Percentiles rank a stretch among this genome's conserved stretches.
Evolutionary conservation across 2,329 filamentous ascomycete genomes (phyloP).

Genomic region (Colletotrichum musicola): DNA sequence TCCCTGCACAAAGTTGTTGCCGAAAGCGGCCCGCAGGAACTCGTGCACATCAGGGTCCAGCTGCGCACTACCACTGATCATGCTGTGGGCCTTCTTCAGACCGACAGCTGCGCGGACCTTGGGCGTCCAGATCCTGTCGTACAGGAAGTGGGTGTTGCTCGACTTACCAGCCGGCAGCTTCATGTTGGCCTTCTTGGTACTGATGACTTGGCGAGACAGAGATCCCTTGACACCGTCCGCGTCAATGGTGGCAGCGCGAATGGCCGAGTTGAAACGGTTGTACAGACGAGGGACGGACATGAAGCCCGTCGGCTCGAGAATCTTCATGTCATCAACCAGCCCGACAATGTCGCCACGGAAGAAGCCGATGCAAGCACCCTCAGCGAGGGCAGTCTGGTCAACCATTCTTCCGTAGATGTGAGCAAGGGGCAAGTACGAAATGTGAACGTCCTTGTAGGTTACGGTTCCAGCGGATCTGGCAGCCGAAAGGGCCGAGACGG

Average conservation of each 20-base stretch:
- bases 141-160: slow-evolving; percentile 82
- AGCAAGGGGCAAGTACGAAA: slow-evolving; percentile 92
- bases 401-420: slow-evolving; percentile 92
- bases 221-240: slow-evolving; percentile 84
- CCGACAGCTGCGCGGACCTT: slow-evolving; percentile 89
- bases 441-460: slow-evolving; percentile 69
- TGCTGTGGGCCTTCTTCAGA: slow-evolving; percentile 76
- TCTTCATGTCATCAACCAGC: slow-evolving; percentile 91
- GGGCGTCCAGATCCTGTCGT: slow-evolving; percentile 89
- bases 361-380: slow-evolving; percentile 84
- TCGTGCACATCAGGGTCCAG: slow-evolving; percentile 89
- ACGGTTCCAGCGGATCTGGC: slow-evolving; percentile 69
- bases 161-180: slow-evolving; percentile 78
- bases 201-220: slow-evolving; percentile 83
- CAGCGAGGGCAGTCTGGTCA: slow-evolving; percentile 80
- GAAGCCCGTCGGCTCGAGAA: slow-evolving; percentile 85
- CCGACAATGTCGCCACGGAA: slow-evolving; percentile 93
- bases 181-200: slow-evolving; percentile 84
- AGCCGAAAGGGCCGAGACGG: slow-evolving; percentile 77
- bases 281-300: slow-evolving; percentile 91
- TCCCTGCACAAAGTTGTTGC: slow-evolving; percentile 84
- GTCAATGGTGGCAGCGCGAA: slow-evolving; percentile 83
- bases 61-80: slow-evolving; percentile 91
- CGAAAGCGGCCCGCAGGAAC: slow-evolving; percentile 88
- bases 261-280: slow-evolving; percentile 88